A percentile compares a stretch with the other conserved stretches of the same genome.
Conservation (phyloP, 2,329 filamentous ascomycete genomes). For the Xylariaceae sp. region DNA sequence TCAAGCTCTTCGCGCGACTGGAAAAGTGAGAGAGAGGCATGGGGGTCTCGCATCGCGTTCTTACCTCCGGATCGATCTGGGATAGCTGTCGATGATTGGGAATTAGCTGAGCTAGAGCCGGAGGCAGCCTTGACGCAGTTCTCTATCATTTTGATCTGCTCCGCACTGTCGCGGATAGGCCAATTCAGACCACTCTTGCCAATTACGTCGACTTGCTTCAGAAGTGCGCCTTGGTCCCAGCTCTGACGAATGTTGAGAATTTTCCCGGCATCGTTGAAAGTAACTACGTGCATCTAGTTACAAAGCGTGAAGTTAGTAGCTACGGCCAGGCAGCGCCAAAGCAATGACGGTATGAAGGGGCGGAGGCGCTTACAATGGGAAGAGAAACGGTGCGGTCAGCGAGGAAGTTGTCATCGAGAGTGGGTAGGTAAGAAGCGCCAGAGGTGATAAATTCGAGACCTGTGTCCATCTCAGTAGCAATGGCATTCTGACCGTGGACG, state of each 20-base stretch:
- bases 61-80: slow-evolving; percentile 44
- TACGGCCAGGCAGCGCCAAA: neutral
- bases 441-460: slow-evolving; percentile 73
- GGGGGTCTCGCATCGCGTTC: slow-evolving; percentile 55
- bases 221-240: slow-evolving; percentile 91
- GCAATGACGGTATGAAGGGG: neutral
- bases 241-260: slow-evolving; percentile 83
- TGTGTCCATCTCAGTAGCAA: slow-evolving; percentile 76
- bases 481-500: slow-evolving; percentile 63
- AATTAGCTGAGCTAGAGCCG: slow-evolving; percentile 27
- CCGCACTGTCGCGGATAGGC: slow-evolving; percentile 84
- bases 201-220: slow-evolving; percentile 92
- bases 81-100: slow-evolving; percentile 35
- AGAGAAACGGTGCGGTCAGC: slow-evolving; percentile 73
- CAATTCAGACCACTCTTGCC: slow-evolving; percentile 85
- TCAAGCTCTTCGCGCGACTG: slow-evolving; percentile 60
- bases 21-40: slow-evolving; percentile 71
- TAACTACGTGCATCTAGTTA: slow-evolving; percentile 75
- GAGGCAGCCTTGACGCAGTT: slow-evolving; percentile 50
- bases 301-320: slow-evolving; percentile 7
- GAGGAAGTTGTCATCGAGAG: slow-evolving; percentile 90
- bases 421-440: slow-evolving; percentile 81
- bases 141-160: slow-evolving; percentile 73
- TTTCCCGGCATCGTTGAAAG: slow-evolving; percentile 69
- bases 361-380: slow-evolving; percentile 61